These are phyloP conservation scores for Trypanosoma cruzi DNA, from an alignment of 208 protist species.

Conservation along the genomic window DNA sequence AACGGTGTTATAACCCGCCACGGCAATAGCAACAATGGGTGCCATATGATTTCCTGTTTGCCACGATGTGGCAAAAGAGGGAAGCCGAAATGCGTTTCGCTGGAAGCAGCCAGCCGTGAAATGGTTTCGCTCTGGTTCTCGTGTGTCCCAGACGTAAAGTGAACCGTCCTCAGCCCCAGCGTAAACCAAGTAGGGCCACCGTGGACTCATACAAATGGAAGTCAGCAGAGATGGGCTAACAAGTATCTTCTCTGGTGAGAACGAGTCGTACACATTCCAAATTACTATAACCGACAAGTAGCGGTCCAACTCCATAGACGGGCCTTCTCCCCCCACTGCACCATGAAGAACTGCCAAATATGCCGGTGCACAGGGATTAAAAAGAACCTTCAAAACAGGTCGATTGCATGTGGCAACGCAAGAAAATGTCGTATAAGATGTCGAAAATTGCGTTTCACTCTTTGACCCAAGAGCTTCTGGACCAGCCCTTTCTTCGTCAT, in stretches of 20 bases:
- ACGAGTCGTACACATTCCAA: constrained; percentile 71
- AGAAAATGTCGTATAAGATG: constrained; percentile 47
- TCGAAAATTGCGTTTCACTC: constrained; percentile 57
- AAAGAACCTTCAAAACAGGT: constrained; percentile 50
- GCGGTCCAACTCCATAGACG: constrained; percentile 46
- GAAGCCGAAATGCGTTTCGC: constrained; percentile 48
- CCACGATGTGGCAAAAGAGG: constrained; percentile 80
- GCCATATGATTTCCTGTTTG: constrained; percentile 63
- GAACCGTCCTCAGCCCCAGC: constrained; percentile 70
- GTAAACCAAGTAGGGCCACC: constrained; percentile 65
- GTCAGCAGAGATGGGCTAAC: constrained; percentile 54
- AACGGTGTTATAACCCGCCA: constrained; percentile 68
- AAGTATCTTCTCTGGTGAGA: constrained; percentile 62
- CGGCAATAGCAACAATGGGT: constrained; percentile 49
- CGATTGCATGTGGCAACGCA: constrained; percentile 51
- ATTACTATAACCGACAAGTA: constrained; percentile 74
- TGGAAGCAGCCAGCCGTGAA: constrained; percentile 47
- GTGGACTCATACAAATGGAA: constrained; percentile 61
- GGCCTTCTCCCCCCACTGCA: constrained; percentile 28
- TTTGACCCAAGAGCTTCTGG: constrained; percentile 31
- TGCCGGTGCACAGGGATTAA: constrained; percentile 45
- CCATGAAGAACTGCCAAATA: constrained; percentile 59
- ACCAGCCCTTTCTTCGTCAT: constrained; percentile 29
- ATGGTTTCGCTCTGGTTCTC: constrained; percentile 78
- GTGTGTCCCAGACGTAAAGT: constrained; percentile 75